phyloP scores from a whole-genome alignment of 2,329 filamentous ascomycete genomes.

The Chaetomiaceae sp. region DNA sequence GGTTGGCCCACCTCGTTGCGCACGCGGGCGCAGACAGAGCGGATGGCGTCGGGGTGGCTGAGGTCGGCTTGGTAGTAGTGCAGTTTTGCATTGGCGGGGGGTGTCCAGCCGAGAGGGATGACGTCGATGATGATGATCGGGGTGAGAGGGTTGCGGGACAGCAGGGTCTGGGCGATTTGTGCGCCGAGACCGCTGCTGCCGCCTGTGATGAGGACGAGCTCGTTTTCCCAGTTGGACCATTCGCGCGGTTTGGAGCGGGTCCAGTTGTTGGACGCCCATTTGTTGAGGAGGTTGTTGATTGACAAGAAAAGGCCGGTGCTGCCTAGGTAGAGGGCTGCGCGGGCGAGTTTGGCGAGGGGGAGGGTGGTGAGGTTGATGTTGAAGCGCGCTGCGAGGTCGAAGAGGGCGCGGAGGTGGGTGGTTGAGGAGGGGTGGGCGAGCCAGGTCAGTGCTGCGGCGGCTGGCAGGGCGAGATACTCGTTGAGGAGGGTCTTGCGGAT shows the following conservation, averaged over 20 bases:
- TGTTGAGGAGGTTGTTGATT: slow-evolving; percentile 19
- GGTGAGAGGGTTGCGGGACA: slow-evolving; percentile 26
- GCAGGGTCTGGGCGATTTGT: slow-evolving; percentile 33
- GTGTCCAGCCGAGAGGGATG: slow-evolving; percentile 30
- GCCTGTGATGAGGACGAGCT: slow-evolving; percentile 43
- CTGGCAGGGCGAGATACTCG: slow-evolving; percentile 16
- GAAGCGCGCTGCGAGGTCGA: background rate
- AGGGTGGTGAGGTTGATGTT: slow-evolving; percentile 5
- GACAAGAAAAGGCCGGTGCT: slow-evolving; percentile 16
- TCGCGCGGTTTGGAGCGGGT: slow-evolving; percentile 25
- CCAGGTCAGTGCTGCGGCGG: slow-evolving; percentile 11
- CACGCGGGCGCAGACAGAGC: slow-evolving; percentile 29
- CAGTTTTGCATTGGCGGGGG: slow-evolving; percentile 21
- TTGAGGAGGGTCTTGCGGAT: slow-evolving; percentile 21
- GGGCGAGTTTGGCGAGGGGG: slow-evolving; percentile 7
- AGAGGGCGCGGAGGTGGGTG: slow-evolving; percentile 3
- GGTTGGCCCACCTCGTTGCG: slow-evolving; percentile 35
- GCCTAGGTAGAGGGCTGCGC: slow-evolving; percentile 12
- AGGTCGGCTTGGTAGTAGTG: slow-evolving; percentile 38
- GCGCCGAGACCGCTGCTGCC: slow-evolving; percentile 41
- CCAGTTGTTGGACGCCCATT: slow-evolving; percentile 24
- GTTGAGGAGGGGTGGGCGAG: slow-evolving; percentile 8
- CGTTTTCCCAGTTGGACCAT: slow-evolving; percentile 34
- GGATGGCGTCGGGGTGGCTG: slow-evolving; percentile 32
- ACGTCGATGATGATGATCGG: slow-evolving; percentile 35